Evolutionary conservation across 2,329 filamentous ascomycete species (phyloP), one percentile per base, ranked within the genome.

Genomic region (Colletotrichum cuscutae): DNA sequence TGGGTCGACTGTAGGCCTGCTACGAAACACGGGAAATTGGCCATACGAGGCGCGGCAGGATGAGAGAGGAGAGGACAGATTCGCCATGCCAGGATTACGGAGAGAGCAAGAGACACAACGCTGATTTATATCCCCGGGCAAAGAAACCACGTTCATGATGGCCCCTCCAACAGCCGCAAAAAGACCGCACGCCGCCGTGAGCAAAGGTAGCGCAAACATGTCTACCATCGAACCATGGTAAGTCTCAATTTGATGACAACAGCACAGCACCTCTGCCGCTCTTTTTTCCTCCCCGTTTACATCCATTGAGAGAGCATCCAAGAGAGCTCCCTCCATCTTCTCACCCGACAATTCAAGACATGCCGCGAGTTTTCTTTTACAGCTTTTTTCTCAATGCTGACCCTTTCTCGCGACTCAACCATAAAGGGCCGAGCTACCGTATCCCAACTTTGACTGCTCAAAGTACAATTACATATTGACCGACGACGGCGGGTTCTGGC

Each of bases 401-500:
- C 26, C 4, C 42, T 52, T 32, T 26, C 28, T 24, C 15, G 26
- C 12, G 13, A 22, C 24, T 37, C 11, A 30, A 19, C 28, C 26
- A 26, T 19, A 46, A 62, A 75, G 74, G 74, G 9, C 69, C 52
- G 73, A 74, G 42, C 28, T 59, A 42, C 65, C 57, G 35, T 68
- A 72, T 26, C 57, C 64, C 52, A 57, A 73, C 62, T 73, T 75
- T 60, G 72, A 75, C 53, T 75, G 74, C 62, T 74, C 74, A 22
- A 65, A 74, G 26, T 75, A 75, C 52, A 72, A 75, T 19, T 75
- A 75, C 42, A 67, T 74, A n/a, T 65, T 69, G 28, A 61, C 65
- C 53, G 74, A 75, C 24, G 72, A 70, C 9, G 74, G 74, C 49
- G 74, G 74, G 22, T 75, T 75, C 46, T 75, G 74, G 74, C 35